A percentile compares a stretch with the other conserved stretches of the same genome.
These are phyloP conservation scores for Sophora flavescens DNA, from an alignment of 306 rosid species.

Conservation along the genomic window DNA sequence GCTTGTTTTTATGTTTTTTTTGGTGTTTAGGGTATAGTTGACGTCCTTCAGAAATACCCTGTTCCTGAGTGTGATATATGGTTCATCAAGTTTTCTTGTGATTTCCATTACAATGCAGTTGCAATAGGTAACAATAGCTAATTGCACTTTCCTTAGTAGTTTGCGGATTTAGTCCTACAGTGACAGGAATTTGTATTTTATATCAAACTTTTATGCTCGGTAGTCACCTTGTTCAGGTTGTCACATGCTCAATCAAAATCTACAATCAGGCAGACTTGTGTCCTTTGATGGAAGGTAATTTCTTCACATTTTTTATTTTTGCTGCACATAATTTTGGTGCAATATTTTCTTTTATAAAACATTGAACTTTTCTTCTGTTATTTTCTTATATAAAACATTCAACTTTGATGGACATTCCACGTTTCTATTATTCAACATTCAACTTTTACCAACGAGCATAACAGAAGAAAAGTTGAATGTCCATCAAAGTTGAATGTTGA, in stretches of 20 bases:
- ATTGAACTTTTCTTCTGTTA: no score
- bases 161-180: slow-evolving; percentile 4
- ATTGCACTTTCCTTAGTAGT: background rate
- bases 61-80: slow-evolving; percentile 96
- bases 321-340: slow-evolving; percentile 17
- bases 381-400: no score
- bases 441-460: no score
- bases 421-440: no score
- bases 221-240: slow-evolving; percentile 58
- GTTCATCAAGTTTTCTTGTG: slow-evolving; percentile 97
- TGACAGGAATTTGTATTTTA: background rate
- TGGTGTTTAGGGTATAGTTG: slow-evolving; percentile 75
- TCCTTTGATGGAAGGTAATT: slow-evolving; percentile 93
- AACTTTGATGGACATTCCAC: no score
- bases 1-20: no score
- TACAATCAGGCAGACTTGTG: slow-evolving; percentile 83
- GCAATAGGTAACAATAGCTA: slow-evolving; percentile 72
- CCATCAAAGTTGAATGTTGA: no score
- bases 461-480: no score
- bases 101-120: slow-evolving; percentile 78
- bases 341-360: no score
- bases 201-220: slow-evolving; percentile 17
- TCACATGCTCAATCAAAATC: slow-evolving; percentile 87
- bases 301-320: slow-evolving; percentile 2
- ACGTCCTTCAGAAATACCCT: slow-evolving; percentile 95